These are phyloP conservation scores for Tylopilus vinaceipallidus DNA, from an alignment of 768 basidiomycete species.

Conservation along the genomic window DNA sequence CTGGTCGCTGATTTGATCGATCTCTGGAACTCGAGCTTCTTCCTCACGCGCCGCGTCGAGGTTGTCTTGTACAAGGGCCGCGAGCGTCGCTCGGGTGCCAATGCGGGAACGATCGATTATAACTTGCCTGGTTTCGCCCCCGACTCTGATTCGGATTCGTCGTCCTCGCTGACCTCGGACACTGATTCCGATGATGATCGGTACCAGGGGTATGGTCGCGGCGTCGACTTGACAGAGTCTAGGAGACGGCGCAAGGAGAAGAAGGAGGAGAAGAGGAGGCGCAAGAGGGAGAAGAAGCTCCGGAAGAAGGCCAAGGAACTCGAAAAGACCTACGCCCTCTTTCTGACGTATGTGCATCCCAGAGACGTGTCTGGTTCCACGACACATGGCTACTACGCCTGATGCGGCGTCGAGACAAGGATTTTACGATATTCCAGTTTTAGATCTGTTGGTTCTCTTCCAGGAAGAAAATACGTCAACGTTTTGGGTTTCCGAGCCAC, in stretches of 20 bases:
- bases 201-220: constrained; percentile 45
- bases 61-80: constrained; percentile 77
- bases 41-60: constrained; percentile 72
- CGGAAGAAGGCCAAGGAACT: constrained; percentile 56
- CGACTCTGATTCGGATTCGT: constrained; percentile 39
- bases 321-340: constrained; percentile 63
- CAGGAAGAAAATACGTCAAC: neutral
- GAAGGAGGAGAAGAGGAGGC: constrained; percentile 59
- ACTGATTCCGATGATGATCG: constrained; percentile 43
- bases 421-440: no score
- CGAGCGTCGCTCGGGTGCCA: constrained; percentile 70
- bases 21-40: constrained; percentile 79
- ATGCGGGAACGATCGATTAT: constrained; percentile 52
- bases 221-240: constrained; percentile 47
- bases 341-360: constrained; percentile 50
- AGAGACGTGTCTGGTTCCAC: constrained; percentile 27
- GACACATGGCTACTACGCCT: constrained; percentile 29
- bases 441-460: neutral
- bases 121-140: constrained; percentile 49
- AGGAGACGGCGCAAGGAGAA: constrained; percentile 52
- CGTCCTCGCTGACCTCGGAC: constrained; percentile 39
- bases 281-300: constrained; percentile 62
- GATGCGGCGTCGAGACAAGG: neutral
- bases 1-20: constrained; percentile 72
- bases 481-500: neutral